phyloP scores from a whole-genome alignment of 169 alveolate species.

The Eimeria acervulina region DNA sequence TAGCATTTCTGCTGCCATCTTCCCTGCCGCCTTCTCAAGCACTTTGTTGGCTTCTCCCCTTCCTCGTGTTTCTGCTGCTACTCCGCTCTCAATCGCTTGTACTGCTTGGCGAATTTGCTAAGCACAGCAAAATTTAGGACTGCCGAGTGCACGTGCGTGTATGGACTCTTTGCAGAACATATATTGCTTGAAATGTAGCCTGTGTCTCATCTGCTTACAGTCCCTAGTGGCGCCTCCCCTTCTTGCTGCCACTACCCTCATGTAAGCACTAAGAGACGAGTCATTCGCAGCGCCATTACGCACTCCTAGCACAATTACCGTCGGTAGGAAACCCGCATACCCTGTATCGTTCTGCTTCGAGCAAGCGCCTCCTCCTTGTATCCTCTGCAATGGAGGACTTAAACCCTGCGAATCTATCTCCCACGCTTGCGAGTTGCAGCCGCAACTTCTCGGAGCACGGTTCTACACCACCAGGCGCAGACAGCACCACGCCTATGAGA shows the following conservation, averaged over 20 bases:
- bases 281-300: not conserved
- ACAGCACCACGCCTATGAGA: not conserved
- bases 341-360: slow-evolving; percentile 79
- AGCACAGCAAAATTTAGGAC: not conserved
- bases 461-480: not conserved
- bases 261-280: not conserved
- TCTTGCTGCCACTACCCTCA: not conserved
- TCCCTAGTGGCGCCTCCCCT: not conserved
- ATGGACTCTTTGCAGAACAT: not conserved
- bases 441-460: slow-evolving; percentile 81
- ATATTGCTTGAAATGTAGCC: not conserved
- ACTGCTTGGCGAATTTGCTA: slow-evolving; percentile 81
- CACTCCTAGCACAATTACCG: not conserved
- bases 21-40: slow-evolving; percentile 80
- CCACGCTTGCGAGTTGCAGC: slow-evolving; percentile 79
- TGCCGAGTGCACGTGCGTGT: not conserved
- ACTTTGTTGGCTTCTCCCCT: slow-evolving; percentile 83
- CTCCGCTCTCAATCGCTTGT: slow-evolving; percentile 75
- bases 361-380: slow-evolving; percentile 69
- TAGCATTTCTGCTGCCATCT: slow-evolving; percentile 83
- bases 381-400: slow-evolving; percentile 82
- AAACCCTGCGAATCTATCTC: slow-evolving; percentile 82
- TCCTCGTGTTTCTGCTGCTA: slow-evolving; percentile 76
- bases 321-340: slow-evolving; percentile 23
- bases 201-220: not conserved